phyloP scores from a whole-genome alignment of 2,329 filamentous ascomycete genomes.

The Curvularia lunata region DNA sequence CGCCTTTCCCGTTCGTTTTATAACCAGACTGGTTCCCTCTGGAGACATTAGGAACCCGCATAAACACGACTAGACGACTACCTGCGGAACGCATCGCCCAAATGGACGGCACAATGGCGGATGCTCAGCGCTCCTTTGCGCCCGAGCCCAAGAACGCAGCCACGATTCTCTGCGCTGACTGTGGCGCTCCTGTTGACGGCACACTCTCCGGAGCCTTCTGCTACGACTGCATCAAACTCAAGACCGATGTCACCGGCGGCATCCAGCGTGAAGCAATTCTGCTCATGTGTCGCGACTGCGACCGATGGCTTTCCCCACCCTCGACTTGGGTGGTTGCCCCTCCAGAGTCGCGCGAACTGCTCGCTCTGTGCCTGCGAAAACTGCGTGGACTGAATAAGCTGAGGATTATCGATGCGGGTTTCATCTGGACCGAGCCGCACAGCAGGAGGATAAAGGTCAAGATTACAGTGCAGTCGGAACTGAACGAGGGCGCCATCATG shows the following conservation, averaged over 20 bases:
- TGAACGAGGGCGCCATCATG: constrained; percentile 70
- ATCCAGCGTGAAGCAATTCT: constrained; percentile 90
- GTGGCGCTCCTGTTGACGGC: constrained; percentile 93
- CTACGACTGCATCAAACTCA: constrained; percentile 94
- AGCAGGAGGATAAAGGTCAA: constrained; percentile 92
- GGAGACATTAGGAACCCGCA: neutral
- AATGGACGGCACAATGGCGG: constrained; percentile 49
- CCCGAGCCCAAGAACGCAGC: constrained; percentile 54
- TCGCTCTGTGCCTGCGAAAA: constrained; percentile 90
- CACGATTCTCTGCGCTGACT: constrained; percentile 97
- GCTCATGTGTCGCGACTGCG: constrained; percentile 93
- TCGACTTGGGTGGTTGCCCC: constrained; percentile 82
- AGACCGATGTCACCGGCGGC: constrained; percentile 88
- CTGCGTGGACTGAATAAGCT: constrained; percentile 86
- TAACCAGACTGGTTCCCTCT: neutral
- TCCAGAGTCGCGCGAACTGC: constrained; percentile 87
- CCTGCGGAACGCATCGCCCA: constrained; percentile 8
- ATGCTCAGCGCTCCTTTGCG: constrained; percentile 49
- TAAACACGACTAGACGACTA: neutral
- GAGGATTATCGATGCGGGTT: constrained; percentile 92
- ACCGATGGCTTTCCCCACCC: constrained; percentile 87
- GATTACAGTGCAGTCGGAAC: constrained; percentile 84
- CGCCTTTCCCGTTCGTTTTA: constrained; percentile 6
- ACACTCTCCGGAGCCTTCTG: constrained; percentile 85
- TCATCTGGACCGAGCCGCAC: constrained; percentile 98